Conservation (phyloP, 1,284 basidiomycete species). For the Clitocybe nebularis region DNA sequence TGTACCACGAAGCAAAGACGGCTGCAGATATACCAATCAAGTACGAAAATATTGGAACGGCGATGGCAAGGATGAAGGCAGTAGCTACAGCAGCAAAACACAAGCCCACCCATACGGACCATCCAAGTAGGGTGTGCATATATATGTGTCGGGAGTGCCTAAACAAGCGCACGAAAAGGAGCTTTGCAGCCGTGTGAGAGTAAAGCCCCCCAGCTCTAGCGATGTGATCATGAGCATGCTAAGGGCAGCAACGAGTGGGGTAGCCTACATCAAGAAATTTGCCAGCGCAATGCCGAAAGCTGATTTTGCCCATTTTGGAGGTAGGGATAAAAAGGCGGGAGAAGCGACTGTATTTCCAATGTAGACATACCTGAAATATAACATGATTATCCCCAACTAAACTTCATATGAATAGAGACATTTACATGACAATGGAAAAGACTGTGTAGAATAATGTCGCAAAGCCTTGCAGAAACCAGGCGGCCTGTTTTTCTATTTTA, state of each 20-base stretch:
- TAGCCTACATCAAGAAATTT: slow-evolving; percentile 47
- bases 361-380: slow-evolving; percentile 41
- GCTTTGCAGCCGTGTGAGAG: slow-evolving; percentile 53
- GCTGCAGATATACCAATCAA: slow-evolving; percentile 51
- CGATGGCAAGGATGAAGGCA: slow-evolving; percentile 52
- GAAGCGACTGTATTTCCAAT: slow-evolving; percentile 55
- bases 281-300: slow-evolving; percentile 43
- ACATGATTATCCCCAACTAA: background rate
- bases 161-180: slow-evolving; percentile 58
- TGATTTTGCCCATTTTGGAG: slow-evolving; percentile 46
- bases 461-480: slow-evolving; percentile 50
- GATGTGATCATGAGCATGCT: background rate
- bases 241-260: background rate
- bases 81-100: slow-evolving; percentile 40
- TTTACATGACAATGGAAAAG: slow-evolving; percentile 46
- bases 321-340: slow-evolving; percentile 49
- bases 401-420: background rate
- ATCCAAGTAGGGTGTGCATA: slow-evolving; percentile 52
- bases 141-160: slow-evolving; percentile 56
- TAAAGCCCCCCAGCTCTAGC: slow-evolving; percentile 43
- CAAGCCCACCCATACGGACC: slow-evolving; percentile 50
- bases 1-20: slow-evolving; percentile 58
- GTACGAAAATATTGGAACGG: slow-evolving; percentile 53
- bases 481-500: slow-evolving; percentile 30
- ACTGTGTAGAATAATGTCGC: slow-evolving; percentile 46